A percentile compares a stretch with the other conserved stretches of the same genome.
Conservation (phyloP, 2,329 filamentous ascomycete species). For the Fusarium sororula region DNA sequence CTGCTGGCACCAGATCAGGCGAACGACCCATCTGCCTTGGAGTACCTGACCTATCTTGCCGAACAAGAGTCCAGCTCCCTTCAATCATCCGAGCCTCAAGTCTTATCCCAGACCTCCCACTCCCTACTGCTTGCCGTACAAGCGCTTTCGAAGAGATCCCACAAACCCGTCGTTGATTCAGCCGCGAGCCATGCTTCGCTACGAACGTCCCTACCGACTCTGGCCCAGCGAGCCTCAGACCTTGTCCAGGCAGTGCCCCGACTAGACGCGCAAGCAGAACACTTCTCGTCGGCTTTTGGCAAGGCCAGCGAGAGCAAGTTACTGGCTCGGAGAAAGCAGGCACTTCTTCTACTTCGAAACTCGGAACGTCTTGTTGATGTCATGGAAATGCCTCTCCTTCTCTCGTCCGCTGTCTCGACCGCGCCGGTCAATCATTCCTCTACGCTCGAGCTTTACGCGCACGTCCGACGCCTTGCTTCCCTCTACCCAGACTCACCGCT, state of each 20-base stretch:
- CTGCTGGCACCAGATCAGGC: conserved; percentile 45
- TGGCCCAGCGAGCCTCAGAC: conserved; percentile 72
- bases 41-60: conserved; percentile 81
- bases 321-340: conserved; percentile 78
- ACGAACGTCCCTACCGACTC: conserved; percentile 72
- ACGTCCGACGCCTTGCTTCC: conserved; percentile 85
- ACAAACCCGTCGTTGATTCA: conserved; percentile 84
- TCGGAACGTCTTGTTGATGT: conserved; percentile 90
- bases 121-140: conserved; percentile 85
- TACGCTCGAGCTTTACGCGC: conserved; percentile 90
- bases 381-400: conserved; percentile 85
- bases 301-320: conserved; percentile 75
- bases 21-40: conserved; percentile 63
- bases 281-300: conserved; percentile 85
- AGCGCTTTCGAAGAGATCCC: conserved; percentile 86
- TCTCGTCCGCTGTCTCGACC: conserved; percentile 79
- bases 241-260: conserved; percentile 78
- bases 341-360: conserved; percentile 84
- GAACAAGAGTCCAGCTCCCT: conserved; percentile 80
- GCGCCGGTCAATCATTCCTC: conserved; percentile 81
- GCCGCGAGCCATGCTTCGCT: conserved; percentile 81
- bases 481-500: conserved; percentile 84
- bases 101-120: conserved; percentile 82
- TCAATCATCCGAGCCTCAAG: conserved; percentile 77
- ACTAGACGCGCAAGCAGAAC: conserved; percentile 80